Conservation (phyloP, 2,329 filamentous ascomycete species). For the Aspergillus pseudonomiae region DNA sequence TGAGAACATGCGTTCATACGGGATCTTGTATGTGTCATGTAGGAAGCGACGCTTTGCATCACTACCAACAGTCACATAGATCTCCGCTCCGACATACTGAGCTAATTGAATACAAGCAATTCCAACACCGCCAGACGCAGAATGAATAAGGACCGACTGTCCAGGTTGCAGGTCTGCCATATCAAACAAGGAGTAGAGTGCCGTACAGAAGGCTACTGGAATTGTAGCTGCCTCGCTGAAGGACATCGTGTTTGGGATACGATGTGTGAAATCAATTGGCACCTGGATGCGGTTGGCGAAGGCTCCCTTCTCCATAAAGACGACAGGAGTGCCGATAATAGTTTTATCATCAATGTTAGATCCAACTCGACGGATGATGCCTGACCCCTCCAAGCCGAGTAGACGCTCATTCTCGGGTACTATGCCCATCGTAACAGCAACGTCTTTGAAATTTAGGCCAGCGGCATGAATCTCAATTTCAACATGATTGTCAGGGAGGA, state of each 20-base stretch:
- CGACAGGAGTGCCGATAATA: slow-evolving; percentile 44
- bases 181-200: slow-evolving; percentile 26
- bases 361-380: slow-evolving; percentile 39
- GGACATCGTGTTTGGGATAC: slow-evolving; percentile 30
- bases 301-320: slow-evolving; percentile 9
- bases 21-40: slow-evolving; percentile 17
- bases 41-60: slow-evolving; percentile 22
- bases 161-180: slow-evolving; percentile 20
- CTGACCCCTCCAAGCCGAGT: slow-evolving; percentile 49
- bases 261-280: slow-evolving; percentile 12
- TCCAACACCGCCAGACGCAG: slow-evolving; percentile 23
- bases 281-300: slow-evolving; percentile 16
- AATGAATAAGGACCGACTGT: slow-evolving; percentile 27
- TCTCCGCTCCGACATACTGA: slow-evolving; percentile 10
- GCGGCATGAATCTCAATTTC: slow-evolving; percentile 27
- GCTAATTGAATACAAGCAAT: slow-evolving; percentile 24
- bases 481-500: slow-evolving; percentile 20
- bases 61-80: slow-evolving; percentile 25
- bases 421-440: slow-evolving; percentile 23
- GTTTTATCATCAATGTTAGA: slow-evolving; percentile 28
- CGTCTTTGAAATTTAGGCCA: slow-evolving; percentile 25
- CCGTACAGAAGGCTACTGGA: slow-evolving; percentile 26
- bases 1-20: slow-evolving; percentile 26
- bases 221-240: slow-evolving; percentile 34
- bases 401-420: slow-evolving; percentile 33